These are phyloP conservation scores for Fusarium kyushuense DNA, from an alignment of 2,329 filamentous ascomycete species.

Conservation along the genomic window DNA sequence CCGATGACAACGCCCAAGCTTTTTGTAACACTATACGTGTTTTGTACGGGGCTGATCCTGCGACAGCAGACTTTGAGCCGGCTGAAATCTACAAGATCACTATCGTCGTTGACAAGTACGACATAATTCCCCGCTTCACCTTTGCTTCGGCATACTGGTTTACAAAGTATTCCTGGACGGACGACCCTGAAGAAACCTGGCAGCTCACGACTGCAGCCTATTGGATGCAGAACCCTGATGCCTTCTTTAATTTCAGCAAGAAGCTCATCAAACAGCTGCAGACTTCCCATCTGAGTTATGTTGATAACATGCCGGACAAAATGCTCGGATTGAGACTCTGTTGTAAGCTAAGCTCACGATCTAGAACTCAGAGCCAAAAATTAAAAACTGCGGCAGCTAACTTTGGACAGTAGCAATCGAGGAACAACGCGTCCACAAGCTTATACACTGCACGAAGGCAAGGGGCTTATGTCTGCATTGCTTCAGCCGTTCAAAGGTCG, in stretches of 20 bases:
- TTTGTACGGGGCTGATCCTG: constrained; percentile 23
- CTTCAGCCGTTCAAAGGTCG: constrained; percentile 10
- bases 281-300: constrained; percentile 6
- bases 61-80: constrained; percentile 7
- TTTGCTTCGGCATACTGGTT: constrained; percentile 30
- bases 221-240: constrained; percentile 15
- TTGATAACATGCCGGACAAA: constrained; percentile 6
- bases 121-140: constrained; percentile 22
- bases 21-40: constrained; percentile 10
- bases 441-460: neutral
- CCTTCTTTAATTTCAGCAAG: constrained; percentile 23
- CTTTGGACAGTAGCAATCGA: constrained; percentile 22
- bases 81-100: constrained; percentile 20
- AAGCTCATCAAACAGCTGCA: constrained; percentile 25
- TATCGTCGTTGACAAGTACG: constrained; percentile 26
- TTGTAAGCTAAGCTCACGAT: neutral
- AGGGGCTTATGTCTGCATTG: constrained; percentile 29
- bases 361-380: rapidly evolving
- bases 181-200: constrained; percentile 29
- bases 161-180: constrained; percentile 15
- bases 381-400: neutral
- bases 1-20: constrained; percentile 16
- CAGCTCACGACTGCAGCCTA: constrained; percentile 22
- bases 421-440: constrained; percentile 20
- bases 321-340: constrained; percentile 25